Conservation (phyloP, 148 eudicot genomes). For the Oxyria digyna region DNA sequence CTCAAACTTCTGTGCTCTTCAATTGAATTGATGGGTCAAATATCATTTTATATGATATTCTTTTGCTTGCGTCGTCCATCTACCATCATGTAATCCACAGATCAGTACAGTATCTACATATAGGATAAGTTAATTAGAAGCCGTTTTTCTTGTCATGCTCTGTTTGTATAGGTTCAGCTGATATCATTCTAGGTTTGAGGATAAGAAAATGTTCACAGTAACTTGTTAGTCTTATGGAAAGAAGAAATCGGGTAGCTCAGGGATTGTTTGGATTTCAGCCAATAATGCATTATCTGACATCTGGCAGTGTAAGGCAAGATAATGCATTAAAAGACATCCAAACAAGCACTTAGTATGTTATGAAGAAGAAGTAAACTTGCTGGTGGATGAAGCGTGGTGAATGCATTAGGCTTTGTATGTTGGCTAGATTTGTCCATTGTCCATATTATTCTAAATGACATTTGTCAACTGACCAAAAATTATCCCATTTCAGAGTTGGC, state of each 20-base stretch:
- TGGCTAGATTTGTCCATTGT: not conserved
- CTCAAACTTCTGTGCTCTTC: not conserved
- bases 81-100: not conserved
- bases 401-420: not conserved
- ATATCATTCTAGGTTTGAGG: not conserved
- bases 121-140: not conserved
- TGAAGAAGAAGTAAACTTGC: not conserved
- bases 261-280: too few species aligned
- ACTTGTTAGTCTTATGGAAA: not conserved
- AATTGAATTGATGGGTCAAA: not conserved
- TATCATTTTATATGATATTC: not conserved
- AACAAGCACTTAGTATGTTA: too few species aligned
- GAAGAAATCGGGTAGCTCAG: not conserved
- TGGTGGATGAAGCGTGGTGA: not conserved
- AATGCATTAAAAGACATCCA: too few species aligned
- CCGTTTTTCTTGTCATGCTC: not conserved
- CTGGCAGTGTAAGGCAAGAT: too few species aligned
- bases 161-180: not conserved
- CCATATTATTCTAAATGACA: not conserved
- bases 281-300: too few species aligned
- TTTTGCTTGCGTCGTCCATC: not conserved
- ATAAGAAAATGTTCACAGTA: not conserved
- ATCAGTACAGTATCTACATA: not conserved
- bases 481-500: slow-evolving; percentile 41
- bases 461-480: not conserved